phyloP scores from a whole-genome alignment of 805 yeast genomes.

The Clavispora phyllophila region DNA sequence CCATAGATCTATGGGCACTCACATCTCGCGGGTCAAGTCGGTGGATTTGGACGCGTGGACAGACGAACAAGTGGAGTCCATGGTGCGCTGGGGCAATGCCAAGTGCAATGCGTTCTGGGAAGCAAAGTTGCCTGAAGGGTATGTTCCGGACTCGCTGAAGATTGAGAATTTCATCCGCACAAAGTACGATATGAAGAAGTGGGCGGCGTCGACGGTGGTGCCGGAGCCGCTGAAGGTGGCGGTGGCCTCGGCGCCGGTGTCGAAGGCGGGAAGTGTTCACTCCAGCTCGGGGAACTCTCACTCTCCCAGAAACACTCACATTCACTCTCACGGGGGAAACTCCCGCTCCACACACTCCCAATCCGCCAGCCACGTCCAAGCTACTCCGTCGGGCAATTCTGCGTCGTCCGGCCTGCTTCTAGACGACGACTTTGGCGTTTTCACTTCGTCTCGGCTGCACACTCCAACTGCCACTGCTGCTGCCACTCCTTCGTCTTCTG shows the following conservation, averaged over 20 bases:
- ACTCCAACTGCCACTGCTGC: constrained; percentile 8
- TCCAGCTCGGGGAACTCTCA: too few relatives aligned
- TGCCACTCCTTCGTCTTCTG: too few relatives aligned
- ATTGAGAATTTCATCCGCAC: constrained; percentile 87
- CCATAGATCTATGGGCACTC: constrained; percentile 94
- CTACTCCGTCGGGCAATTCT: not conserved
- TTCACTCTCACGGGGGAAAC: too few relatives aligned
- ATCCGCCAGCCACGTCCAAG: constrained; percentile 1
- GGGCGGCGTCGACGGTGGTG: constrained; percentile 56
- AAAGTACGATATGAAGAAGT: constrained; percentile 85
- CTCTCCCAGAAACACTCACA: too few relatives aligned
- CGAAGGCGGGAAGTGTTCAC: too few relatives aligned
- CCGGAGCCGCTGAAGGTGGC: constrained; percentile 52
- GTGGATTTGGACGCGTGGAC: constrained; percentile 97
- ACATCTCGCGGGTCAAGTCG: constrained; percentile 85
- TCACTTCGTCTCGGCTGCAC: constrained; percentile 26
- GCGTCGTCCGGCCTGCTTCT: constrained; percentile 10
- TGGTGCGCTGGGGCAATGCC: constrained; percentile 84
- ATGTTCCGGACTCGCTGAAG: constrained; percentile 78
- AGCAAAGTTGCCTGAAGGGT: constrained; percentile 59
- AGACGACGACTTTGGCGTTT: constrained; percentile 41
- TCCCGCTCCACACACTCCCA: not conserved
- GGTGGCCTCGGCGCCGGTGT: constrained; percentile 1
- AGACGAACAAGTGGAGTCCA: constrained; percentile 77
- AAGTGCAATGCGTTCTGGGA: constrained; percentile 85